Evolutionary conservation across 768 basidiomycete species (phyloP).

Genomic region (Leccinum barrowsii): DNA sequence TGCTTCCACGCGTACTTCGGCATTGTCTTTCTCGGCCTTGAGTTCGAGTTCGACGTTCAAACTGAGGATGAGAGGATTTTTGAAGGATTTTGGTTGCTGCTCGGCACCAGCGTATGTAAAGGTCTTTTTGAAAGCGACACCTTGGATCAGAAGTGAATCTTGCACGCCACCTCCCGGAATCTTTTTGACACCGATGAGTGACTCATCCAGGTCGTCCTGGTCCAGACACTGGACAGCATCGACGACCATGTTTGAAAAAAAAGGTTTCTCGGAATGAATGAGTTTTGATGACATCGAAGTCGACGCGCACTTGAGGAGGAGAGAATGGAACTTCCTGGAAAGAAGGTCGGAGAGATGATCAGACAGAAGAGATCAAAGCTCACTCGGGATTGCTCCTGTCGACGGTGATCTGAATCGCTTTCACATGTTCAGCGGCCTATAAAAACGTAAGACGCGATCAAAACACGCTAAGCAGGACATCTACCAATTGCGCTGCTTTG

Average conservation of each 20-base stretch:
- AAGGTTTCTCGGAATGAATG: conserved; percentile 97
- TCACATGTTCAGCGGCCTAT: conserved; percentile 83
- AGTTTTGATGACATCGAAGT: conserved; percentile 99
- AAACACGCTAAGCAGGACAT: conserved; percentile 9
- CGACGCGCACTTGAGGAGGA: conserved; percentile 93
- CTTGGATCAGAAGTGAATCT: conserved; percentile 84
- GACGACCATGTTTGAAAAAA: conserved; percentile 98
- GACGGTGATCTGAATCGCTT: conserved; percentile 84
- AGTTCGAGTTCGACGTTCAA: conserved; percentile 97
- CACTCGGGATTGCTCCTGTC: conserved; percentile 90
- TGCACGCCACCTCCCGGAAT: conserved; percentile 97
- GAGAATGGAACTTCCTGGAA: conserved; percentile 82
- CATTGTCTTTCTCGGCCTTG: conserved; percentile 99
- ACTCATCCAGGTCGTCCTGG: conserved; percentile 91
- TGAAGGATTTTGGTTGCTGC: conserved; percentile 94
- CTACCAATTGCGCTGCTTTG: conserved; percentile 82
- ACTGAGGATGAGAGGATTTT: conserved; percentile 84
- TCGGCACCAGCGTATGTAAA: conserved; percentile 99
- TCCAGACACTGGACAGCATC: conserved; percentile 93
- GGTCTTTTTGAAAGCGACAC: conserved; percentile 99
- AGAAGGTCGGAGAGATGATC: conserved; percentile 6
- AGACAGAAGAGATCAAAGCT: conserved; percentile 28
- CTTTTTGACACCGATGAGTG: conserved; percentile 95
- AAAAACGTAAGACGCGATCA: conserved; percentile 7
- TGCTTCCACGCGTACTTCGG: conserved; percentile 94